Percentiles rank a stretch among this genome's conserved stretches.
phyloP scores from a whole-genome alignment of 1,284 basidiomycete genomes.

The Pisolithus thermaeus region DNA sequence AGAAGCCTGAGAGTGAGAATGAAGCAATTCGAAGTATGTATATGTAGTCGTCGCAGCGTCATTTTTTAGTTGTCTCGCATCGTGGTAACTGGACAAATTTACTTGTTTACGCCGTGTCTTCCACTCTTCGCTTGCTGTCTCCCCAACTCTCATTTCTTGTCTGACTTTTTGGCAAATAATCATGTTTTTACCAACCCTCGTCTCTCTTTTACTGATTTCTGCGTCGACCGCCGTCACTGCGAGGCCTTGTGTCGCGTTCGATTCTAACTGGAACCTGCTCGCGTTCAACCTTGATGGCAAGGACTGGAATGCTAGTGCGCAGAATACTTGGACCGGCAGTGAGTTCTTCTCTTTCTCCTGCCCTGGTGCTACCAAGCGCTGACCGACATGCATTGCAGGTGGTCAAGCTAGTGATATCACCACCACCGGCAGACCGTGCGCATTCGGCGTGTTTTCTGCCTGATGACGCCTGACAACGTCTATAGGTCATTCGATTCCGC shows the following conservation, averaged over 20 bases:
- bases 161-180: not conserved
- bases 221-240: conserved; percentile 36
- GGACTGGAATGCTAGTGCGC: conserved; percentile 66
- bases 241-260: conserved; percentile 62
- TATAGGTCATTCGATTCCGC: conserved; percentile 60
- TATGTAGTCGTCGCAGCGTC: not conserved
- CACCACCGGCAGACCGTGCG: conserved; percentile 62
- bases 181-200: conserved; percentile 45
- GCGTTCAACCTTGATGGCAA: conserved; percentile 70
- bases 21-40: not conserved
- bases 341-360: conserved; percentile 11
- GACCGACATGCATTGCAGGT: conserved; percentile 29
- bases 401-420: conserved; percentile 57
- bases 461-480: conserved; percentile 4
- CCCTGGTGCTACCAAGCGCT: conserved; percentile 1
- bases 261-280: conserved; percentile 63
- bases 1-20: not conserved
- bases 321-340: conserved; percentile 61
- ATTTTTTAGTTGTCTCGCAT: too few species aligned
- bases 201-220: conserved; percentile 53
- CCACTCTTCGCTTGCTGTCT: not conserved
- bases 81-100: too few species aligned
- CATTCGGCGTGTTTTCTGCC: not conserved
- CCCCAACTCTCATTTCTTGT: not conserved
- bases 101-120: not conserved